phyloP scores from a whole-genome alignment of 495 filamentous ascomycete species.

The Penicillium bovifimosum region DNA sequence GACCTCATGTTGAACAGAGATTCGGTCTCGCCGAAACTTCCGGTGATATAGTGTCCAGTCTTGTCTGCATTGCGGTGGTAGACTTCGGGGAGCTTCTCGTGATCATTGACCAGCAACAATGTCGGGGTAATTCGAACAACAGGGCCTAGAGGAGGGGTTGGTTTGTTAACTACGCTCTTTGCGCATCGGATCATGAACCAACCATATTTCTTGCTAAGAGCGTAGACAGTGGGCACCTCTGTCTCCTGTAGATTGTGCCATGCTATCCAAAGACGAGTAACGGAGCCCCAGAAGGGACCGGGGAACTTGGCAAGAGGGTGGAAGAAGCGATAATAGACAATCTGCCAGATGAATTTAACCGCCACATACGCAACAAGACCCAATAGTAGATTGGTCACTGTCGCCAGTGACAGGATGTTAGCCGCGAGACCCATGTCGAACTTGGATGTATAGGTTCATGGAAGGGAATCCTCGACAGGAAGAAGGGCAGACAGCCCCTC shows the following conservation, averaged over 20 bases:
- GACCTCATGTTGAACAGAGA: slow-evolving; percentile 46
- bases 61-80: slow-evolving; percentile 54
- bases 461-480: neutral
- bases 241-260: slow-evolving; percentile 43
- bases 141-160: slow-evolving; percentile 26
- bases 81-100: slow-evolving; percentile 43
- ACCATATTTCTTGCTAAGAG: slow-evolving; percentile 48
- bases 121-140: slow-evolving; percentile 45
- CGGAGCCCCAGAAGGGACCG: slow-evolving; percentile 49
- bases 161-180: neutral
- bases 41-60: slow-evolving; percentile 48
- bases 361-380: slow-evolving; percentile 24
- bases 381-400: slow-evolving; percentile 25
- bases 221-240: slow-evolving; percentile 33
- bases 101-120: slow-evolving; percentile 40
- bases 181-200: neutral
- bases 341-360: slow-evolving; percentile 27
- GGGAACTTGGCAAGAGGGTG: slow-evolving; percentile 47
- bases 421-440: slow-evolving; percentile 28
- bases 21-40: slow-evolving; percentile 43
- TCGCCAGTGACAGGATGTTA: slow-evolving; percentile 27
- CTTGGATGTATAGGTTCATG: slow-evolving; percentile 3
- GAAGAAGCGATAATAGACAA: slow-evolving; percentile 48
- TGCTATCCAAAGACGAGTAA: slow-evolving; percentile 48
- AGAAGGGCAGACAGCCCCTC: neutral